phyloP scores from a whole-genome alignment of 2,329 filamentous ascomycete species.

The Arthroderma sp. region DNA sequence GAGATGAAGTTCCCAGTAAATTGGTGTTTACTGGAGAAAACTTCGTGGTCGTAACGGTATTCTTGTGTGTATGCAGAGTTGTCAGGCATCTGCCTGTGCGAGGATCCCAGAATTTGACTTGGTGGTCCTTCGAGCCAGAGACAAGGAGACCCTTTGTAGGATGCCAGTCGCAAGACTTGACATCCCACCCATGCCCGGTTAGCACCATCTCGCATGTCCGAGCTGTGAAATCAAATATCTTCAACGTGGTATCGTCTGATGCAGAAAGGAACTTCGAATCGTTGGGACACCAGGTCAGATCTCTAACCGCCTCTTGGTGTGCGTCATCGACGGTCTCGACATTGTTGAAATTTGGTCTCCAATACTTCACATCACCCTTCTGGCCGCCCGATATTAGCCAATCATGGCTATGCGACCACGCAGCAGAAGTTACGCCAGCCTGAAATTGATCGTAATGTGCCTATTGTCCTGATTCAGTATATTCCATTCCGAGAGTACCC shows the following conservation, averaged over 20 bases:
- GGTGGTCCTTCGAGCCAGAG: constrained; percentile 92
- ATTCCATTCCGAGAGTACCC: neutral
- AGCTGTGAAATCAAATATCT: constrained; percentile 91
- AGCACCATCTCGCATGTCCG: constrained; percentile 72
- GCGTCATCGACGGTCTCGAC: constrained; percentile 80
- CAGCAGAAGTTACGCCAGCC: constrained; percentile 34
- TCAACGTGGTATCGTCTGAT: constrained; percentile 82
- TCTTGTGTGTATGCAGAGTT: constrained; percentile 92
- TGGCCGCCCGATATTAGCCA: constrained; percentile 95
- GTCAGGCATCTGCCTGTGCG: constrained; percentile 79
- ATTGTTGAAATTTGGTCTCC: constrained; percentile 98
- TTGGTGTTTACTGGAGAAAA: constrained; percentile 79
- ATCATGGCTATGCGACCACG: constrained; percentile 88
- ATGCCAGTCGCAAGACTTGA: constrained; percentile 95
- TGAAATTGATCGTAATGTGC: constrained; percentile 59
- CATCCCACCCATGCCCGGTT: constrained; percentile 95
- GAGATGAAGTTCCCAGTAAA: constrained; percentile 79
- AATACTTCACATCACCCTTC: constrained; percentile 92
- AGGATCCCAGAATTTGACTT: constrained; percentile 98
- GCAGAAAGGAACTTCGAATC: constrained; percentile 95
- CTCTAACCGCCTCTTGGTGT: constrained; percentile 78
- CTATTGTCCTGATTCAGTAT: constrained; percentile 19
- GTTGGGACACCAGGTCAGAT: constrained; percentile 84
- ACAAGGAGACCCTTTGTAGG: constrained; percentile 86
- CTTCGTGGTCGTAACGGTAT: constrained; percentile 82